Evolutionary conservation across 2,329 filamentous ascomycete genomes (phyloP).

Genomic region (Pseudocercospora fuligena): DNA sequence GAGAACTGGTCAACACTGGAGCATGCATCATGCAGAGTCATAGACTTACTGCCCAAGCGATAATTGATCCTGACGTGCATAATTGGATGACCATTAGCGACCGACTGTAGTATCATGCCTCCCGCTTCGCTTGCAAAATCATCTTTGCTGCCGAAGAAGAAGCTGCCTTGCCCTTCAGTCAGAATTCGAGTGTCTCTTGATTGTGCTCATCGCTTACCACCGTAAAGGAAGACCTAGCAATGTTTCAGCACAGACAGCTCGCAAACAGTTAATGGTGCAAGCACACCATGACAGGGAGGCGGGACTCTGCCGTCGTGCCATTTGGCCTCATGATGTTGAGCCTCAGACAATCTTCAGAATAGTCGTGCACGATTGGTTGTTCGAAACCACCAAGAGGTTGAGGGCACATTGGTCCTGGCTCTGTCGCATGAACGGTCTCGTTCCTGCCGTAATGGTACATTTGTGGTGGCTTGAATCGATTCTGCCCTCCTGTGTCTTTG

Average conservation of each 20-base stretch:
- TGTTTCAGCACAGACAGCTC: neutral
- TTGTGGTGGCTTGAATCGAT: conserved; percentile 39
- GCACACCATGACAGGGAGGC: neutral
- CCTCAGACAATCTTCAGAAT: conserved; percentile 39
- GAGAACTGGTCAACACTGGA: too few species aligned
- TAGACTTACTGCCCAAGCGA: neutral
- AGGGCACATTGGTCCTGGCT: neutral
- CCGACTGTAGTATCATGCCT: neutral
- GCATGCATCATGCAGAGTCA: too few species aligned
- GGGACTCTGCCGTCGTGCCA: conserved; percentile 27
- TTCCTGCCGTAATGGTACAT: conserved; percentile 21
- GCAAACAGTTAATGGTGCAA: neutral
- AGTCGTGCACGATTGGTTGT: conserved; percentile 17
- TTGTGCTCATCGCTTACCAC: too few species aligned
- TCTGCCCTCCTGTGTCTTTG: conserved; percentile 35
- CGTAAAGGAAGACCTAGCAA: too few species aligned
- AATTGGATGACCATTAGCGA: neutral
- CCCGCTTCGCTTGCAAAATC: neutral
- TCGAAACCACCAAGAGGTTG: neutral
- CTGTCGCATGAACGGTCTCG: neutral
- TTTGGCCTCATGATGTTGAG: conserved; percentile 31
- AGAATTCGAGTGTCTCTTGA: neutral
- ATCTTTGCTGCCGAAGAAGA: neutral
- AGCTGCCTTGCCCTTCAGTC: neutral
- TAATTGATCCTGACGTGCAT: neutral